Base-by-base conservation (phyloP, 345 rosid genomes). In the Euphorbia pulcherrima region DNA sequence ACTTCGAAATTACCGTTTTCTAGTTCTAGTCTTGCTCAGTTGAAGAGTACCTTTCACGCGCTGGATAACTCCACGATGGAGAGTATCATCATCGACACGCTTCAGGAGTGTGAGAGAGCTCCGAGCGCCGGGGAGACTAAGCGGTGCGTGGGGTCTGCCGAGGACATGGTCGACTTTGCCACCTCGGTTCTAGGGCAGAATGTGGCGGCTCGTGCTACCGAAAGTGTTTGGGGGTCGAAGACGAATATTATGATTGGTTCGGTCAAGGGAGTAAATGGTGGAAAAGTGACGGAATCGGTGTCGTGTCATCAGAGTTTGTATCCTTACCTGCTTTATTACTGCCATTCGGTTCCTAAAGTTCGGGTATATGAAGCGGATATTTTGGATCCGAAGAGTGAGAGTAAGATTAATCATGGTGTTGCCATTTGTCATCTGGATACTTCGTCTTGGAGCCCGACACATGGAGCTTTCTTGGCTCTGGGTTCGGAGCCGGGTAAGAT, bases 301-400 rank as follows among this genome's bases (percentile, higher is more conserved):
- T 92, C 98, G 0, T 92, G 98, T 76, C 98, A 92, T 39, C 98
- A 90, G 72, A 92, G 89, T 59, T 37, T 92, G 75, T 90, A 80
- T 67, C 97, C 98, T 68, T 87, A 88, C 62, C 51, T 92, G 60
- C 83, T 90, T 12, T 90, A 90, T 55, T 92, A 90, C 55, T 92
- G 98, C 35, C 98, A 92, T 65, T 86, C 96, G 47, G 96, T 92
- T n/a, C 98, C 98, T 0, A 80, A 71, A 70, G 98, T 92, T 26
- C 90, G 97, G 74, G 92, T 88, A 11, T 92, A 90, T 23, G 85
- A 90, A 74, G 77, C 88, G 69, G 97, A 87, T 63, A 41, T 92
- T 5, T 61, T 90, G 75, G 92, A 88, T 69, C 80, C 83, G 59
- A 68, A 72, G n/a, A 74, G 69, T 39, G 68, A 68, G 75, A 48